Base-by-base conservation (phyloP, 164 flowering plant species). In the Taxillus chinensis region DNA sequence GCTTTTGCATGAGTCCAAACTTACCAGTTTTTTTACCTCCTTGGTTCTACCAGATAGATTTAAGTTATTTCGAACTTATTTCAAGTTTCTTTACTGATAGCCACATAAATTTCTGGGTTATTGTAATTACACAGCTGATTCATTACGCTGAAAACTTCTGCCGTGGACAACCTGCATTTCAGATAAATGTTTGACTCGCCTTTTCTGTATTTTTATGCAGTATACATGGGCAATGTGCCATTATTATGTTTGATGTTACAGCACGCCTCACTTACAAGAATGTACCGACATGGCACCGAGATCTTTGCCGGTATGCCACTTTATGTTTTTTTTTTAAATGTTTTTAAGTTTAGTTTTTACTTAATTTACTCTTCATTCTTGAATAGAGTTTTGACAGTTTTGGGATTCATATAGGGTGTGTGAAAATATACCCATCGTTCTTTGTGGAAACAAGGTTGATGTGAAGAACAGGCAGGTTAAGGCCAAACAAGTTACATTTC, bases 191-290 rank as follows among this genome's bases (percentile, higher is more conserved):
- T 27, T 27, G 27, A 27, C 27, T 27, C 27, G 27, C 27, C 27
- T 27, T 27, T 48, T 48, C 13, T 7, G 9, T 50, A 54, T 41
- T 2, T 8, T 2, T 38, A 0, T 75, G 78, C 72, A 83, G 90
- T 68, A 85, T 85, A 57, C 90, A 85, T 71, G 90, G 87, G 41
- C 86, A 85, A 63, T 85, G 90, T 70, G 90, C 90, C 5, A 81
- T 85, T 41, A 83, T 83, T 16, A 83, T 83, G 88, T 83, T 83
- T 62, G 86, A 83, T 63, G 84, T 83, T 51, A 82, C 89, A 8
- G 86, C 86, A 3, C 73, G 89, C 5, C 67, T 84, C 71, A 84
- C 86, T 6, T 84, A 84, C 78, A 84, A 82, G 75, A 82, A 84
- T 68, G 89, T 81, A 55, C 87, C 86, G 1, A 82, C 86, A 60